Evolutionary conservation across 805 yeast species (phyloP), one percentile per base, ranked within the genome.

Genomic region (Saccharomycopsis capsularis): DNA sequence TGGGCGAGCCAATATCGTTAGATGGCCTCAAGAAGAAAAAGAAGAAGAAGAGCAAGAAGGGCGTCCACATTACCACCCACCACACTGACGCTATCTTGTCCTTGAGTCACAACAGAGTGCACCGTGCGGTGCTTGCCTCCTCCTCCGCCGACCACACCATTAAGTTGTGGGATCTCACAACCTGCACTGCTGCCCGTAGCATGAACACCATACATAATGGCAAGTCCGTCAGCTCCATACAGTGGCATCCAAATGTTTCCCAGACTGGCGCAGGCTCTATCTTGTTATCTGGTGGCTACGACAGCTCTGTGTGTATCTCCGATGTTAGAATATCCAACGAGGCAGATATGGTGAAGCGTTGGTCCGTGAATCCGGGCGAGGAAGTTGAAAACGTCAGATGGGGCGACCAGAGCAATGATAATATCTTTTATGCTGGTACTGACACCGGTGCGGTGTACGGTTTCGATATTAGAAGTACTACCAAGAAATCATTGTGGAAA

Each of bases 21-120:
- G 47, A 60, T 63, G 67, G 71, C 36, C 63, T 71, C 45, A 68
- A 71, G 55, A 64, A 64, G 15, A 50, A 65, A 34, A 68, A 65
- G 52, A 68, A 67, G 56, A 66, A 70, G 66, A 73, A 74, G 64
- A 70, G 68, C 58, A 65, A 64, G 54, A 68, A 67, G 56, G 66
- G 69, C 45, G 66, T 70, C 47, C 85, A 80, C 62, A 69, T 76
- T 34, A 73, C 79, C 11, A 78, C 87, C 18, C 93, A 85, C 63
- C 99, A 93, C 65, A 85, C 89, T 1, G 99, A 89, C 67, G 97
- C 99, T 1, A 88, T 93, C 25, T 77, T 93, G 52, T 85, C 96
- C 1, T 71, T 93, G 51, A 68, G 95, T 9, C 91, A 88, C 64
- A 93, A 91, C 66, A 79, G 74, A 59, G 73, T 70, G 40, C 95